Conservation (phyloP, 192 early-diverging fungal genomes). For the Pilobolus umbonatus region DNA sequence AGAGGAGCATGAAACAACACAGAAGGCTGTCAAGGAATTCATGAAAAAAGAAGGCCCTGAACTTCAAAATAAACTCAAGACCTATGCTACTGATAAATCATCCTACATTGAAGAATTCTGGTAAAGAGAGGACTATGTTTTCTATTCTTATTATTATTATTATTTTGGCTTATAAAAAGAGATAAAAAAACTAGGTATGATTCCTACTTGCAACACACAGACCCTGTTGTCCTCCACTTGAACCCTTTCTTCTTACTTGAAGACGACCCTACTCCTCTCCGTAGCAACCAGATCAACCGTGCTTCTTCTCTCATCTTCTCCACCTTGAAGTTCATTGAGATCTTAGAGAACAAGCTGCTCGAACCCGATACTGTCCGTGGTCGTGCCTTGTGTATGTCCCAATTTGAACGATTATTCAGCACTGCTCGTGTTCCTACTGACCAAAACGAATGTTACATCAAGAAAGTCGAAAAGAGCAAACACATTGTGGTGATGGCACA, state of each 20-base stretch:
- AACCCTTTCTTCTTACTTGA: conserved; percentile 45
- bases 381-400: conserved; percentile 69
- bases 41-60: conserved; percentile 43
- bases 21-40: conserved; percentile 31
- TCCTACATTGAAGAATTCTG: conserved; percentile 49
- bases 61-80: conserved; percentile 51
- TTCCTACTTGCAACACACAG: conserved; percentile 37
- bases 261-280: conserved; percentile 41
- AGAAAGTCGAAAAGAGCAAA: conserved; percentile 17
- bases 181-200: conserved; percentile 28
- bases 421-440: conserved; percentile 65
- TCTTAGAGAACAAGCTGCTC: conserved; percentile 47
- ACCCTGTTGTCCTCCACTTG: conserved; percentile 41
- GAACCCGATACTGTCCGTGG: conserved; percentile 61
- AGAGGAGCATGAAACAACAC: conserved; percentile 39
- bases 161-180: conserved; percentile 1
- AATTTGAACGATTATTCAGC: conserved; percentile 72
- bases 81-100: conserved; percentile 42
- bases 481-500: conserved; percentile 66
- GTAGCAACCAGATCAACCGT: conserved; percentile 59
- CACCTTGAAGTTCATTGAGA: conserved; percentile 62
- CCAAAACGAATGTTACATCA: conserved; percentile 36
- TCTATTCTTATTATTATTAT: too few species aligned
- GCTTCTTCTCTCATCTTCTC: conserved; percentile 66
- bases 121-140: too few species aligned